Evolutionary conservation across 768 basidiomycete species (phyloP).

Genomic region (Lactarius quietus): DNA sequence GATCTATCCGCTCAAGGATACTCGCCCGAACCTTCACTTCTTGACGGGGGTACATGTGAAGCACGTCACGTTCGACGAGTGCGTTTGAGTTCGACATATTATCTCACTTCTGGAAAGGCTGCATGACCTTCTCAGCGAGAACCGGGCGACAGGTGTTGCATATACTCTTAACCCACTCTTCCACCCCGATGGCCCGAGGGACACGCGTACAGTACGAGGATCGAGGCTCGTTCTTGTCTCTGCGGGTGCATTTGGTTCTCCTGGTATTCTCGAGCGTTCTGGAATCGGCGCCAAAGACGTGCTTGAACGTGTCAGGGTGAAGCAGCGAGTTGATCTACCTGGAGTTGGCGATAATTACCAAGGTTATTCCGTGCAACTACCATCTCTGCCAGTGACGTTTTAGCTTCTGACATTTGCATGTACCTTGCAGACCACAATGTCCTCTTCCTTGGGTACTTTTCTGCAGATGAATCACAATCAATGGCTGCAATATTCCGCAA

Average conservation of each 20-base stretch:
- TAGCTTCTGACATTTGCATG: not conserved
- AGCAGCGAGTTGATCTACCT: constrained; percentile 35
- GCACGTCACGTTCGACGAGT: too few species aligned
- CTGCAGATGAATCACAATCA: constrained; percentile 21
- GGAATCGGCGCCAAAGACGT: too few species aligned
- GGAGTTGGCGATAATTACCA: constrained; percentile 40
- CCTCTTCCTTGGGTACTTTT: not conserved
- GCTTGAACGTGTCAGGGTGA: too few species aligned
- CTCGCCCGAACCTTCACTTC: constrained; percentile 33
- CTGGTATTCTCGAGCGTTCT: too few species aligned
- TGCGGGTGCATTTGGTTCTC: too few species aligned
- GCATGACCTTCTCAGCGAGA: constrained; percentile 18
- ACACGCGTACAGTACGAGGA: too few species aligned
- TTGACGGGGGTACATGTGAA: constrained; percentile 35
- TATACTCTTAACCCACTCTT: not conserved
- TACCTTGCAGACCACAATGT: not conserved
- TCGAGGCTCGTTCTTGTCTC: too few species aligned
- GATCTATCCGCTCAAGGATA: constrained; percentile 36
- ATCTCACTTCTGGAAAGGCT: constrained; percentile 27
- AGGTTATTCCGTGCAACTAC: constrained; percentile 27
- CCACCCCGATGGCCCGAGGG: not conserved
- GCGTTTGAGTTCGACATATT: constrained; percentile 26
- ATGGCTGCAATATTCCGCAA: constrained; percentile 25
- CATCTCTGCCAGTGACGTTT: too few species aligned
- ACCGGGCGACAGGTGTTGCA: constrained; percentile 25